phyloP scores from a whole-genome alignment of 78 protist genomes.

The Emiliania huxleyi region DNA sequence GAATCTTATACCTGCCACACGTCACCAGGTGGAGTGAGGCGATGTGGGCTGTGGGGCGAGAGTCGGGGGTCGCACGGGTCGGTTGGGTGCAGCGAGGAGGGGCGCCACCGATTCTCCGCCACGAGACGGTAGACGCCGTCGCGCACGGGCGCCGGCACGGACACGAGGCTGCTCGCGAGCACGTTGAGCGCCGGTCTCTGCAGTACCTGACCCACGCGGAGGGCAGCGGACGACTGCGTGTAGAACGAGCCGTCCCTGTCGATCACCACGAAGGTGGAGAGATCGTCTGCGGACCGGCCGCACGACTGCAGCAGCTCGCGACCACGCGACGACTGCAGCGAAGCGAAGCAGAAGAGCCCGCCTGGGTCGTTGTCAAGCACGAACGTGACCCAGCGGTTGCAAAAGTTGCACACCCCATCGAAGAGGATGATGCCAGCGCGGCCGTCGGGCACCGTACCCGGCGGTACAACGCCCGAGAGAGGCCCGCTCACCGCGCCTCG shows the following conservation, averaged over 20 bases:
- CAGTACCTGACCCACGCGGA: background rate
- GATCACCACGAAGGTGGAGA: background rate
- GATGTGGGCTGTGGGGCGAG: too few relatives aligned
- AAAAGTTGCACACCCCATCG: slow-evolving; percentile 23
- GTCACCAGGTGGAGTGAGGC: too few relatives aligned
- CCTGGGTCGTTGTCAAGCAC: background rate
- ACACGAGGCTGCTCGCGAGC: background rate
- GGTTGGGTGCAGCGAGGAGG: too few relatives aligned
- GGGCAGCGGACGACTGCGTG: background rate
- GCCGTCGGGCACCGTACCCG: too few relatives aligned
- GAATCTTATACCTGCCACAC: too few relatives aligned
- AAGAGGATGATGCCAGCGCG: too few relatives aligned
- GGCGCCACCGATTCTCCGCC: background rate
- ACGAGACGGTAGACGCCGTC: background rate
- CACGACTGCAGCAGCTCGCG: background rate
- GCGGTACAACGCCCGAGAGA: too few relatives aligned
- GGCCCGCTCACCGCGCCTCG: too few relatives aligned
- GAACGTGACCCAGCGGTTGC: background rate
- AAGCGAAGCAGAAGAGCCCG: background rate
- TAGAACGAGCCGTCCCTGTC: background rate
- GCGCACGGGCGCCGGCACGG: background rate
- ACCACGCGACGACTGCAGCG: background rate
- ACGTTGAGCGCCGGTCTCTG: background rate
- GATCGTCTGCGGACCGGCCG: background rate
- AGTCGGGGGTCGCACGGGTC: too few relatives aligned